Evolutionary conservation across 768 basidiomycete genomes (phyloP).

Genomic region (Hirschioporus abietinus): DNA sequence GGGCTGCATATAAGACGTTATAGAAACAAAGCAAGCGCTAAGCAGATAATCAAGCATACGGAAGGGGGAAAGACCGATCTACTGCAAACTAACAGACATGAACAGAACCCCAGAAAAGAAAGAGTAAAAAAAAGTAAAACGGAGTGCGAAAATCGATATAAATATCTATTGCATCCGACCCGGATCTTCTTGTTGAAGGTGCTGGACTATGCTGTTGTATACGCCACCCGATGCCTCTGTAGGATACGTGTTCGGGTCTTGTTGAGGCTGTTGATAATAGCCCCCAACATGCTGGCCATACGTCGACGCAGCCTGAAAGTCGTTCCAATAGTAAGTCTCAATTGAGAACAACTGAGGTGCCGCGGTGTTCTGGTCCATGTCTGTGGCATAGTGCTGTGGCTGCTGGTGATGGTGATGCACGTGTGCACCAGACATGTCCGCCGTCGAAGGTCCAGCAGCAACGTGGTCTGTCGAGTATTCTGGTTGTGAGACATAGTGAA

Average conservation of each 20-base stretch:
- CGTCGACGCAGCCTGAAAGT: conserved; percentile 3
- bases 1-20: background rate
- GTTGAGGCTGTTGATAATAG: background rate
- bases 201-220: background rate
- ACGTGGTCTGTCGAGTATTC: background rate
- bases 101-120: background rate
- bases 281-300: background rate
- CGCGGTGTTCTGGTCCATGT: background rate
- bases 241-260: background rate
- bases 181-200: background rate
- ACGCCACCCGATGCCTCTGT: background rate
- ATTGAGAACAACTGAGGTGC: background rate
- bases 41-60: background rate
- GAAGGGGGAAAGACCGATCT: background rate
- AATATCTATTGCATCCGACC: background rate
- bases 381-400: background rate
- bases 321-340: conserved; percentile 1
- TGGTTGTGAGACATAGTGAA: background rate
- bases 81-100: background rate
- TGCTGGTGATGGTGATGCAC: conserved; percentile 1
- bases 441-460: background rate
- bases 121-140: background rate
- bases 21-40: background rate
- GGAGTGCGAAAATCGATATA: background rate
- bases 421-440: background rate